These are phyloP conservation scores for Clavariopsis aquatica DNA, from an alignment of 495 filamentous ascomycete genomes.

Conservation along the genomic window DNA sequence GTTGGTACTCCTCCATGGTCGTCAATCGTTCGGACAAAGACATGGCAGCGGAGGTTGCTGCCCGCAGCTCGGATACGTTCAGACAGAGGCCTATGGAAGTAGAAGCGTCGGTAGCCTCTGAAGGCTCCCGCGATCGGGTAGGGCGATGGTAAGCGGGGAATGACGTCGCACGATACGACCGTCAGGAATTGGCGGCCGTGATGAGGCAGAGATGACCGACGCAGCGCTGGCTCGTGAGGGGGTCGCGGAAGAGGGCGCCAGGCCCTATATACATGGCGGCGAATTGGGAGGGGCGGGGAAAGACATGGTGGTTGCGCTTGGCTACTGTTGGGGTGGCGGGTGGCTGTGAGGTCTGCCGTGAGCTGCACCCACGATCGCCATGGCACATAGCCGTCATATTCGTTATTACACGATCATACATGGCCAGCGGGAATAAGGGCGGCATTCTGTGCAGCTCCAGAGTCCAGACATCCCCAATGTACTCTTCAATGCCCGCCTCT, in stretches of 20 bases:
- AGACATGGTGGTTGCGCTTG: slow-evolving; percentile 8
- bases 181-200: background rate
- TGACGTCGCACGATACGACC: background rate
- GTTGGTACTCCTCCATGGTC: slow-evolving; percentile 41
- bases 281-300: slow-evolving; percentile 26
- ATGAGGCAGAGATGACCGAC: slow-evolving; percentile 1
- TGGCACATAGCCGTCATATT: background rate
- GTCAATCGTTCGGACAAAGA: slow-evolving; percentile 37
- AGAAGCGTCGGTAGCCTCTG: background rate
- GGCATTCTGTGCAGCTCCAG: background rate
- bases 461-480: background rate
- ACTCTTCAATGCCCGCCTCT: background rate
- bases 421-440: background rate
- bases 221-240: slow-evolving; percentile 1
- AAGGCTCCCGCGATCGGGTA: too few relatives aligned
- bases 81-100: background rate
- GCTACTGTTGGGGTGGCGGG: background rate
- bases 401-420: background rate
- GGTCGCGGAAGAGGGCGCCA: background rate
- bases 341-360: background rate
- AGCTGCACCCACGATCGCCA: slow-evolving; percentile 5
- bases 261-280: slow-evolving; percentile 28
- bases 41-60: slow-evolving; percentile 22
- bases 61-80: background rate
- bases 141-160: background rate